phyloP scores from a whole-genome alignment of 805 yeast genomes.

The Candida nonsorbophila region DNA sequence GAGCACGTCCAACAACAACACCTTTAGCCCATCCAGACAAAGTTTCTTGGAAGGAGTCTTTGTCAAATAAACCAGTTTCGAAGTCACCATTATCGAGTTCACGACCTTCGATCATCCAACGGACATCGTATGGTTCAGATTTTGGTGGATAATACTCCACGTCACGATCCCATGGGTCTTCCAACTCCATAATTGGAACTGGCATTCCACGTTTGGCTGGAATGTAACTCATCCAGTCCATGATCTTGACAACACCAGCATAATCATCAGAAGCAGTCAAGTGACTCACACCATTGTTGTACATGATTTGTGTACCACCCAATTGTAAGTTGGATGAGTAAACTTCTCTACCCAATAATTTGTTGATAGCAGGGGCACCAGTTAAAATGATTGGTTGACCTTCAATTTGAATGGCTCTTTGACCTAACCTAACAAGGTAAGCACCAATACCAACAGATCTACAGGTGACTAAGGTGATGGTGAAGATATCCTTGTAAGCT shows the following conservation, averaged over 20 bases:
- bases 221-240: slow-evolving; percentile 92
- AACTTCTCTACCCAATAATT: slow-evolving; percentile 93
- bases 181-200: slow-evolving; percentile 79
- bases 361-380: slow-evolving; percentile 99
- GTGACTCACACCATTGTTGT: slow-evolving; percentile 96
- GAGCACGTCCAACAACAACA: slow-evolving; percentile 98
- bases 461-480: slow-evolving; percentile 97
- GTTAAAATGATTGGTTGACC: slow-evolving; percentile 98
- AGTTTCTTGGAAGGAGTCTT: slow-evolving; percentile 91
- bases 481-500: slow-evolving; percentile 96
- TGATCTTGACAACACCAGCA: slow-evolving; percentile 91
- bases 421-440: slow-evolving; percentile 94
- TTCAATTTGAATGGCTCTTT: slow-evolving; percentile 97
- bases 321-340: slow-evolving; percentile 94
- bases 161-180: slow-evolving; percentile 91
- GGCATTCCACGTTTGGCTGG: slow-evolving; percentile 89
- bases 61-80: slow-evolving; percentile 88
- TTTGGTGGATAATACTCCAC: slow-evolving; percentile 74
- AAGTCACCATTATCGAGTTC: slow-evolving; percentile 61
- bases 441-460: slow-evolving; percentile 99
- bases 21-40: slow-evolving; percentile 98
- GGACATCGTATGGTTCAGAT: slow-evolving; percentile 77
- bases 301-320: slow-evolving; percentile 99
- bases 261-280: slow-evolving; percentile 94
- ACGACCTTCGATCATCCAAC: slow-evolving; percentile 92